A percentile compares a stretch with the other conserved stretches of the same genome.
Conservation (phyloP, 148 eudicot species). For the Amaranthus cruentus region DNA sequence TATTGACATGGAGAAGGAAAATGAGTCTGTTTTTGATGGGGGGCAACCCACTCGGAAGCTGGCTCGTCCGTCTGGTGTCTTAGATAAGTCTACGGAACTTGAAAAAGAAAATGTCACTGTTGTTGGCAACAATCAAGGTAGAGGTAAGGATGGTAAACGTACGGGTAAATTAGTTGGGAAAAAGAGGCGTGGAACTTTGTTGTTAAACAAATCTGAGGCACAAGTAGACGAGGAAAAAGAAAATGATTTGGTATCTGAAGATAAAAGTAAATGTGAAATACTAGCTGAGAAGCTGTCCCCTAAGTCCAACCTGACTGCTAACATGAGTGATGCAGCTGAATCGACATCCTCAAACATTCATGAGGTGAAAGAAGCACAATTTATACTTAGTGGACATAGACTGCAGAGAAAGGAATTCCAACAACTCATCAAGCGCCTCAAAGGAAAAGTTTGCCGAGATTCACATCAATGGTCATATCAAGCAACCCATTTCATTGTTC, state of each 20-base stretch:
- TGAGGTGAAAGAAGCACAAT: conserved; percentile 31
- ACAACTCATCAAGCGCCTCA: conserved; percentile 64
- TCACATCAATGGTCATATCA: conserved; percentile 97
- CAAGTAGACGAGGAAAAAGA: conserved; percentile 44
- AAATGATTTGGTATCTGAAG: conserved; percentile 31
- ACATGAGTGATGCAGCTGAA: conserved; percentile 20
- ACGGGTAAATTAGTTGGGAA: conserved; percentile 18
- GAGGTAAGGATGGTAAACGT: conserved; percentile 18
- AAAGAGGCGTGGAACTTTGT: conserved; percentile 29
- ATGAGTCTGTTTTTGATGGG: conserved; percentile 26
- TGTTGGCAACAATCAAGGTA: conserved; percentile 15
- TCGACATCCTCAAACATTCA: conserved; percentile 4
- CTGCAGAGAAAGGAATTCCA: conserved; percentile 89
- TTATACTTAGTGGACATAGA: conserved; percentile 81
- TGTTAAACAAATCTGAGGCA: conserved; percentile 27
- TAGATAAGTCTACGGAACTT: not conserved
- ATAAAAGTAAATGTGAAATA: conserved; percentile 23
- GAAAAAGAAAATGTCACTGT: conserved; percentile 1
- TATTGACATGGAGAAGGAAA: conserved; percentile 43
- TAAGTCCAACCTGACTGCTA: conserved; percentile 20
- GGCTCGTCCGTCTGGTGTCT: not conserved
- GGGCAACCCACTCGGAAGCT: conserved; percentile 13
- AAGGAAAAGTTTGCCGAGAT: conserved; percentile 85
- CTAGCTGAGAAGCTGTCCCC: conserved; percentile 25
- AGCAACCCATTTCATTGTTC: conserved; percentile 88